Base-by-base conservation (phyloP, 345 rosid genomes). In the Balakata baccata region DNA sequence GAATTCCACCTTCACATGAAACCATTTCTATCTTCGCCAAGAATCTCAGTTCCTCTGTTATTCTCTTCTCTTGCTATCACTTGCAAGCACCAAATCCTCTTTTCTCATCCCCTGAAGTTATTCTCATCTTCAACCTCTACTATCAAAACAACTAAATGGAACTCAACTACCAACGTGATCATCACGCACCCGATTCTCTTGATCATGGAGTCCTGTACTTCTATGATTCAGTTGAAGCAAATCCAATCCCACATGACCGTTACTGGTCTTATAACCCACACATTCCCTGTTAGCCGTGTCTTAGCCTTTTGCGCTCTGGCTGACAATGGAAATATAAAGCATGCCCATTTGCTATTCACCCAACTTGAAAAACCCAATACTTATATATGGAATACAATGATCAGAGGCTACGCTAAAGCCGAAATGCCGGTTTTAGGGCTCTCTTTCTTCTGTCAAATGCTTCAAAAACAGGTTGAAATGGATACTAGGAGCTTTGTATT, bases 381-480 rank as follows among this genome's bases (percentile, higher is more conserved):
- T 5, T 84, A 81, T 58, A 81, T 81, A 64, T 84, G 87, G 87
- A 84, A 84, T 54, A 81, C 85, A 2, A 84, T 84, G 85, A 79
- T 84, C 51, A 76, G 87, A 73, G 85, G 87, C 2, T 79, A 47
- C 68, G 25, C 61, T 16, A 72, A 59, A 38, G 76, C 81, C 58
- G 64, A 72, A 58, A 17, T 59, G 62, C 81, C 80, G 9, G 4
- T 56, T 3, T 7, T 1, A 20, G 87, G 85, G 64, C 25, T 81
- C 47, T 68, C 45, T n/a, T 69, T 74, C 11, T 84, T 81, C 47
- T 11, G 68, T 49, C 71, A 60, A 25, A 81, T 81, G 87, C 22
- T 84, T 62, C 50, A 59, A 20, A 53, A 68, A 57, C 51, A 74
- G 4, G 77, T 79, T 16, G 81, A 81, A 71, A 61, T 84, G 76